phyloP scores from a whole-genome alignment of 441 rosid species.

The Mallotus japonicus region DNA sequence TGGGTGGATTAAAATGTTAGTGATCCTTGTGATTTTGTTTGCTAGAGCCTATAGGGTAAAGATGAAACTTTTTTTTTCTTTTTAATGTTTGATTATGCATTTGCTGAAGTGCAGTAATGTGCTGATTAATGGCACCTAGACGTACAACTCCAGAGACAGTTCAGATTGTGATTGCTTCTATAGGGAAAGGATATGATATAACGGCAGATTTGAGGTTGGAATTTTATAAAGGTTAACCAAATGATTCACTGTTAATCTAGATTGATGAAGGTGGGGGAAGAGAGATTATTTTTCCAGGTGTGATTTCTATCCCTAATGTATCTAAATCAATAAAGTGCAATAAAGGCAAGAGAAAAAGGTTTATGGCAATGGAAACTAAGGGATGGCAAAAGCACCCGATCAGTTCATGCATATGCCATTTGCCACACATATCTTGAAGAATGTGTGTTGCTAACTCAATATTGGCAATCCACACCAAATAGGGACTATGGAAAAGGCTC shows the following conservation, averaged over 20 bases:
- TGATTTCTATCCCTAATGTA: slow-evolving; percentile 64
- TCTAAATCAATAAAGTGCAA: slow-evolving; percentile 85
- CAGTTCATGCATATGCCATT: slow-evolving; percentile 40
- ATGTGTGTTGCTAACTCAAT: slow-evolving; percentile 41
- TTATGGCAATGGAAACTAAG: too few species aligned
- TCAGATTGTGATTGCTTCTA: slow-evolving; percentile 74
- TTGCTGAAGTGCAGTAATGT: slow-evolving; percentile 28
- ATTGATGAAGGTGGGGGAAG: slow-evolving; percentile 56
- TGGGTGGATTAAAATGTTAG: background rate
- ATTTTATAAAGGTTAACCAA: slow-evolving; percentile 73
- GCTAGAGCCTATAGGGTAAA: too few species aligned
- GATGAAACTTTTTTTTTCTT: too few species aligned
- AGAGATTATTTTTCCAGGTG: slow-evolving; percentile 82
- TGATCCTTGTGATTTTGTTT: background rate
- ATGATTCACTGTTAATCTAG: slow-evolving; percentile 64
- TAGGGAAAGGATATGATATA: slow-evolving; percentile 85
- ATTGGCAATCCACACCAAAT: slow-evolving; percentile 47
- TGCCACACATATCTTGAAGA: slow-evolving; percentile 34
- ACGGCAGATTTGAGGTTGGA: slow-evolving; percentile 73
- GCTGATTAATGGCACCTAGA: slow-evolving; percentile 74
- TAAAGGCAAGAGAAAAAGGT: slow-evolving; percentile 77
- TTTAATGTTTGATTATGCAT: slow-evolving; percentile 21
- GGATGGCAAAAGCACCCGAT: slow-evolving; percentile 30
- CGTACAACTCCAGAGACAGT: slow-evolving; percentile 78
- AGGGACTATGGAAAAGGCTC: slow-evolving; percentile 41